phyloP scores from a whole-genome alignment of 73 alveolate genomes.

The Paramecium sonneborni region DNA sequence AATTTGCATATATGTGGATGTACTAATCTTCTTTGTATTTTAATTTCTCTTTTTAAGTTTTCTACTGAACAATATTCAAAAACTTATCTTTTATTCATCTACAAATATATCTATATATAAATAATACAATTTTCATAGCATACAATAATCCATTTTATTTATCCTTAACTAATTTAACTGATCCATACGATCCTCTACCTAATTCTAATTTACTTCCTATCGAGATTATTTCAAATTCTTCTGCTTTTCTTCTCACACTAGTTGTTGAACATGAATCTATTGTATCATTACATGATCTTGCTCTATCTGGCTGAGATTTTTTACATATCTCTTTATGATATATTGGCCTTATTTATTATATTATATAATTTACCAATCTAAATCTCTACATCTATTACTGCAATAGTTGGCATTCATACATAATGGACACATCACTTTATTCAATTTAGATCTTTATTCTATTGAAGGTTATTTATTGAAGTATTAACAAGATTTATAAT shows the following conservation, averaged over 20 bases:
- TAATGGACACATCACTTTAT: constrained; percentile 28
- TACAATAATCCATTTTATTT: constrained; percentile 5
- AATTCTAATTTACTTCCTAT: constrained; percentile 37
- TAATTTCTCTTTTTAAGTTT: constrained; percentile 91
- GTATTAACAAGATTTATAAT: constrained; percentile 31
- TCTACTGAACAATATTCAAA: constrained; percentile 72
- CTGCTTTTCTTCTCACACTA: constrained; percentile 19
- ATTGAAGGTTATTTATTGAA: background rate
- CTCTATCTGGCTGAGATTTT: constrained; percentile 12
- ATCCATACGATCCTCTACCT: constrained; percentile 66
- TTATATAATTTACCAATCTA: background rate
- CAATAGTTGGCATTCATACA: constrained; percentile 48
- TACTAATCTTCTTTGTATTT: constrained; percentile 86
- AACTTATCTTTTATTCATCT: constrained; percentile 62
- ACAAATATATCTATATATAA: background rate
- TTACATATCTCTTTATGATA: background rate
- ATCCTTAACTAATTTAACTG: constrained; percentile 56
- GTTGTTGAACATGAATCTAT: constrained; percentile 16
- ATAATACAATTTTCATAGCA: constrained; percentile 61
- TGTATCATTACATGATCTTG: constrained; percentile 43
- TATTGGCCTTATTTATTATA: background rate
- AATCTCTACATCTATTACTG: constrained; percentile 31
- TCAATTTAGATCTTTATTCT: background rate
- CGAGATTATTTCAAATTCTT: constrained; percentile 30
- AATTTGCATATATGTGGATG: constrained; percentile 95